Evolutionary conservation across 257 asterid species (phyloP).

Genomic region (Solanum paucissectum): DNA sequence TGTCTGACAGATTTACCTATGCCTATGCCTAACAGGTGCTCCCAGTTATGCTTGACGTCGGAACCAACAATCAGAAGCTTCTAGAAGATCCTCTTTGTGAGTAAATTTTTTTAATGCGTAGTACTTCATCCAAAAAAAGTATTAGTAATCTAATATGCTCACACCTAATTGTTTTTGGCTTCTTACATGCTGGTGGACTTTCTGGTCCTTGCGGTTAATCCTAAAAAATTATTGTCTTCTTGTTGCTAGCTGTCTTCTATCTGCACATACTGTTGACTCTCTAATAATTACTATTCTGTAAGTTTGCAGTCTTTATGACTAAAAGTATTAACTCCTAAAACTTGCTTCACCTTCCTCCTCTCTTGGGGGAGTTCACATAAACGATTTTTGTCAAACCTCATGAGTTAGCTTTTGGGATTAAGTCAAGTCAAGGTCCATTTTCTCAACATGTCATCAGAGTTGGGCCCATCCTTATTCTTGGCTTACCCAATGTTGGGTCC

Average conservation of each 20-base stretch:
- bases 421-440: not conserved
- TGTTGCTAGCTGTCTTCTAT: not conserved
- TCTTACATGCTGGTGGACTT: not conserved
- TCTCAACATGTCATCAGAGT: not conserved
- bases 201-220: not conserved
- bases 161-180: not conserved
- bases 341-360: not conserved
- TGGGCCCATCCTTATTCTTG: not conserved
- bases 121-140: not conserved
- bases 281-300: not conserved
- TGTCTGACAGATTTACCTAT: slow-evolving; percentile 2
- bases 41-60: slow-evolving; percentile 99
- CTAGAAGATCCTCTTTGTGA: slow-evolving; percentile 91
- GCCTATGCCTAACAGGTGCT: slow-evolving; percentile 47
- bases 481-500: not conserved
- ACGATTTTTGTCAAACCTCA: not conserved
- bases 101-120: slow-evolving; percentile 18
- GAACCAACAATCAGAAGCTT: slow-evolving; percentile 91
- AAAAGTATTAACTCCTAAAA: not conserved
- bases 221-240: not conserved
- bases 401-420: not conserved
- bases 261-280: not conserved
- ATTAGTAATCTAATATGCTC: not conserved
- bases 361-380: not conserved
- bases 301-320: not conserved